phyloP scores from a whole-genome alignment of 768 basidiomycete species.

The Suillus ampliporus region DNA sequence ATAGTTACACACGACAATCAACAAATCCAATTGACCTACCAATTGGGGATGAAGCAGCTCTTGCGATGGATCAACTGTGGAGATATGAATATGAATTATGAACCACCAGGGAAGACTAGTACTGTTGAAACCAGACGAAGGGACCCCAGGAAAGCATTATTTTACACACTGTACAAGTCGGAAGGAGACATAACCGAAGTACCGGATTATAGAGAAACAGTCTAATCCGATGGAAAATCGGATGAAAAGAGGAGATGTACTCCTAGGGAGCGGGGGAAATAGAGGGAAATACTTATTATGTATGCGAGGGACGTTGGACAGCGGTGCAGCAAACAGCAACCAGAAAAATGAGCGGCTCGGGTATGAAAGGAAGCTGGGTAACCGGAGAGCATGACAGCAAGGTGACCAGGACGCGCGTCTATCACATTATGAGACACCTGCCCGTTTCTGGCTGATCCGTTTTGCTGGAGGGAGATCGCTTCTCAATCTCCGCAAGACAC shows the following conservation, averaged over 20 bases:
- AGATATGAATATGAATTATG: slow-evolving; percentile 33
- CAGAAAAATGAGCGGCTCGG: slow-evolving; percentile 24
- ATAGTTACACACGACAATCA: neutral
- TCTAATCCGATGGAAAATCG: slow-evolving; percentile 32
- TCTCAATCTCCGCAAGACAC: slow-evolving; percentile 84
- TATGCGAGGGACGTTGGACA: slow-evolving; percentile 37
- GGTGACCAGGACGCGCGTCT: slow-evolving; percentile 17
- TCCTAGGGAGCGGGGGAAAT: slow-evolving; percentile 22
- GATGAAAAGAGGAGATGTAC: slow-evolving; percentile 22
- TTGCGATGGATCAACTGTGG: slow-evolving; percentile 2
- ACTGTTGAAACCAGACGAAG: slow-evolving; percentile 36
- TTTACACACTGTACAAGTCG: slow-evolving; percentile 41
- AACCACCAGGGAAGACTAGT: slow-evolving; percentile 42
- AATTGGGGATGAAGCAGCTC: neutral
- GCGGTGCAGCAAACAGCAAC: slow-evolving; percentile 31
- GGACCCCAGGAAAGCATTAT: slow-evolving; percentile 33
- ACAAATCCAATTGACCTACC: slow-evolving; percentile 7
- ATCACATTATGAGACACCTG: slow-evolving; percentile 63
- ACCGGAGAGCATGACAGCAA: slow-evolving; percentile 33
- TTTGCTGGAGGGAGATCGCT: slow-evolving; percentile 60
- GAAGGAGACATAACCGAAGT: slow-evolving; percentile 28
- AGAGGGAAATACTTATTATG: slow-evolving; percentile 44
- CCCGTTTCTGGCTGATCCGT: slow-evolving; percentile 47
- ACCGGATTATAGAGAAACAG: slow-evolving; percentile 34
- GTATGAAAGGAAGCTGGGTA: slow-evolving; percentile 38